Conservation (phyloP, 768 basidiomycete genomes). For the Boletellus ananiceps region DNA sequence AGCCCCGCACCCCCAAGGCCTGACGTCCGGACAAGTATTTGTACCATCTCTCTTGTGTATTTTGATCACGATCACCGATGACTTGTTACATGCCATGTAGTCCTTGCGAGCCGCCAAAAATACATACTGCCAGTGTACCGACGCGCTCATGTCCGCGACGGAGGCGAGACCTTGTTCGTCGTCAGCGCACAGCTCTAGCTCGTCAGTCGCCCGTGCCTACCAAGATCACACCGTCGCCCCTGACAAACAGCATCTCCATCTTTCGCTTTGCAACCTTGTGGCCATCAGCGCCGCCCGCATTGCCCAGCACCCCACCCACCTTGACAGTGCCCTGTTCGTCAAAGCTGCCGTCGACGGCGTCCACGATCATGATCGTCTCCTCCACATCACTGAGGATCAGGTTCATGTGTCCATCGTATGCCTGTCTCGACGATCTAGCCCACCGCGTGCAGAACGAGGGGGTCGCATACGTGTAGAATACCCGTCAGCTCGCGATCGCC, state of each 20-base stretch:
- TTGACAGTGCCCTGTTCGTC: conserved; percentile 61
- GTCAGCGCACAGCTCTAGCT: conserved; percentile 8
- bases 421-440: conserved; percentile 45
- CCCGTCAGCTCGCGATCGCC: conserved; percentile 92
- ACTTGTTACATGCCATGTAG: conserved; percentile 10
- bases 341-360: conserved; percentile 62
- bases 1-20: conserved; percentile 26
- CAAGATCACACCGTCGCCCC: conserved; percentile 95
- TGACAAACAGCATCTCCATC: conserved; percentile 96
- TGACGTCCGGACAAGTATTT: background rate
- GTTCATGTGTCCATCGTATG: conserved; percentile 99
- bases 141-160: conserved; percentile 56
- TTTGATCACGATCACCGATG: conserved; percentile 2
- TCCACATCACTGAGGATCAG: conserved; percentile 96
- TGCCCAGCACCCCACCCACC: conserved; percentile 35
- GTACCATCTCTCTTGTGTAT: background rate
- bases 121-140: conserved; percentile 28
- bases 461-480: conserved; percentile 74
- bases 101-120: conserved; percentile 22
- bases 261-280: conserved; percentile 84
- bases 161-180: conserved; percentile 67
- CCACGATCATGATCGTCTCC: conserved; percentile 96
- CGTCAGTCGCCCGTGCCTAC: conserved; percentile 41
- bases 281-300: background rate
- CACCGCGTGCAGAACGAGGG: background rate